Evolutionary conservation across 768 basidiomycete species (phyloP), one percentile per base, ranked within the genome.

Genomic region (Leccinum imitatum): DNA sequence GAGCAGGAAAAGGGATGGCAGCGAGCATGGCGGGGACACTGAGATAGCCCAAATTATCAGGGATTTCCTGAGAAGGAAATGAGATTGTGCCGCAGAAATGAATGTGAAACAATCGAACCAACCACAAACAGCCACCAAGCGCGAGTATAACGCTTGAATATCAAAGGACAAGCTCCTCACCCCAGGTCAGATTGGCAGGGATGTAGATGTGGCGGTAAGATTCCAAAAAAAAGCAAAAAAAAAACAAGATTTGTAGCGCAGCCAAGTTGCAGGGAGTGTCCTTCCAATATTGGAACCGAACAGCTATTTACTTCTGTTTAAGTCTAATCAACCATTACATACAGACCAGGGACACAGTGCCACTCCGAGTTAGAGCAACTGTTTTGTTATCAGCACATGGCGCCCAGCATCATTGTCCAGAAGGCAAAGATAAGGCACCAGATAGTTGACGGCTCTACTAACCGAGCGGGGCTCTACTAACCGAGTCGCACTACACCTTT

Each of bases 1-100:
- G 81, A 57, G 76, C 75, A 58, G 82, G 80, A 60, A 78, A 74
- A 37, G 73, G 71, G 52, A 80, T 65, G 65, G 65, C 65, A 50
- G 69, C 68, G 61, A 78, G 63, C 76, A 76, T 77, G 60, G 61
- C 55, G 39, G 39, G 21, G 51, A 47, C 50, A 58, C 41, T 44
- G 41, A 65, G 62, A 69, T 53, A 58, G 50, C 54, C 39, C 52
- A 50, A 52, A 53, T 53, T 30, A 21, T 23, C 58, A 41, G 46
- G 33, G 50, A 51, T 19, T 57, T 57, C 64, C 63, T 59, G 61
- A 47, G 61, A 57, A 57, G 44, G 65, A 59, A 48, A 63, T 48
- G 47, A 58, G n/a, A 48, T 54, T 59, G 39, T 47, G 59, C 39
- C 51, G 21, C 31, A 54, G 60, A 54, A 62, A 54, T 57, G 39